Conservation (phyloP, 306 rosid genomes). For the Medicago ruthenica region DNA sequence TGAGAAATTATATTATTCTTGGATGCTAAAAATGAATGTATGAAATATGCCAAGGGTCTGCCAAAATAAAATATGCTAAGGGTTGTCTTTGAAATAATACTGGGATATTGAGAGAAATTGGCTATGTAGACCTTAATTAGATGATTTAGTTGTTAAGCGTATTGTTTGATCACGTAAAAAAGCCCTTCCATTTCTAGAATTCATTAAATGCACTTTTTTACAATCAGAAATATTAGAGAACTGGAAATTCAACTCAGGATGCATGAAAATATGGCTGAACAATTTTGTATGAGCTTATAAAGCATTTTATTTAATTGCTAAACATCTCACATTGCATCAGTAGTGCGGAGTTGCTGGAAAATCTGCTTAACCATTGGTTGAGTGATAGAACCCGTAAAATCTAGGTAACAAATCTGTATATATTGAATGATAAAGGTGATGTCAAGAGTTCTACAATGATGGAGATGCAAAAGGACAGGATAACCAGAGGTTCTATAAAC, state of each 20-base stretch:
- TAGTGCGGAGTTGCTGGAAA: conserved; percentile 28
- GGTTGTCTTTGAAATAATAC: conserved; percentile 12
- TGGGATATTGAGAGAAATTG: conserved; percentile 2
- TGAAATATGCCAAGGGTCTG: background rate
- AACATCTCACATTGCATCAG: conserved; percentile 19
- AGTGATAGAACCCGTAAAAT: too few relatives aligned
- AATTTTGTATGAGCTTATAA: background rate
- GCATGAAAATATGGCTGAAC: background rate
- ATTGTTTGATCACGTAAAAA: conserved; percentile 23
- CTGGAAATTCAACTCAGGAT: conserved; percentile 20
- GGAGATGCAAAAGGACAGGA: too few relatives aligned
- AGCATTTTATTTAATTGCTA: conserved; percentile 9
- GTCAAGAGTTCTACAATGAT: too few relatives aligned
- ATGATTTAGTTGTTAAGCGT: conserved; percentile 18
- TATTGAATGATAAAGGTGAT: too few relatives aligned
- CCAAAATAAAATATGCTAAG: background rate
- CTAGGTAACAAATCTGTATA: too few relatives aligned
- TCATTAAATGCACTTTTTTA: conserved; percentile 15
- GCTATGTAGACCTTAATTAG: conserved; percentile 15
- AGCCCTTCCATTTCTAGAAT: conserved; percentile 21
- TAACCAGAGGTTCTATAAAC: too few relatives aligned
- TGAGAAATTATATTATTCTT: background rate
- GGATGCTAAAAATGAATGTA: conserved; percentile 18
- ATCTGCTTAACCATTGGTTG: background rate
- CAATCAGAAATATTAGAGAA: conserved; percentile 11